Conservation (phyloP, 2,329 filamentous ascomycete genomes). For the Cladosporium sp. region DNA sequence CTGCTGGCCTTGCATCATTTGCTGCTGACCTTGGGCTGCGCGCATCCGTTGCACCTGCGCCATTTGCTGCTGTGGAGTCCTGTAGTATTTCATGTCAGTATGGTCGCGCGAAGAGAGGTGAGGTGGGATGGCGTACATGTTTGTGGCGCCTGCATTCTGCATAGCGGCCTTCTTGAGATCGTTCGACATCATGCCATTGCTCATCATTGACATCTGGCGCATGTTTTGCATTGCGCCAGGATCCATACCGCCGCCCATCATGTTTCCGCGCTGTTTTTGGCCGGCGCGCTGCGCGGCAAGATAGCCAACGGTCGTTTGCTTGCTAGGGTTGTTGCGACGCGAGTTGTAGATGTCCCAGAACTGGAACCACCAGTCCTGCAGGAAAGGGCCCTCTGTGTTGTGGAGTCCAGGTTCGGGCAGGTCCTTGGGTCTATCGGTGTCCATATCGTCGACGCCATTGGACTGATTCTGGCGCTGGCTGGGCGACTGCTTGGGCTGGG, state of each 20-base stretch:
- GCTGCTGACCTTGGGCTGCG: constrained; percentile 53
- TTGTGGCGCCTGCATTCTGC: constrained; percentile 23
- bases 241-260: constrained; percentile 72
- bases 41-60: constrained; percentile 57
- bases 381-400: constrained; percentile 72
- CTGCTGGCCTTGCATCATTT: constrained; percentile 67
- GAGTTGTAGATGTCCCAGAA: constrained; percentile 96
- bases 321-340: constrained; percentile 66
- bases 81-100: constrained; percentile 18
- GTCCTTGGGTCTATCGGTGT: constrained; percentile 73
- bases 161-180: constrained; percentile 26
- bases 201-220: constrained; percentile 47
- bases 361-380: constrained; percentile 96
- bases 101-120: not conserved
- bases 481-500: constrained; percentile 63
- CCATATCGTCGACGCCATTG: constrained; percentile 69
- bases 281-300: constrained; percentile 67
- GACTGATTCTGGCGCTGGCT: constrained; percentile 53
- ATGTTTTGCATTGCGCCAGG: constrained; percentile 55
- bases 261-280: constrained; percentile 64
- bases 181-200: constrained; percentile 57
- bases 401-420: constrained; percentile 74
- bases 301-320: constrained; percentile 35
- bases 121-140: constrained; percentile 25
- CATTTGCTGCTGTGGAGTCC: constrained; percentile 32